These are phyloP conservation scores for Emericellopsis atlantica DNA, from an alignment of 2,329 filamentous ascomycete genomes.

Conservation along the genomic window DNA sequence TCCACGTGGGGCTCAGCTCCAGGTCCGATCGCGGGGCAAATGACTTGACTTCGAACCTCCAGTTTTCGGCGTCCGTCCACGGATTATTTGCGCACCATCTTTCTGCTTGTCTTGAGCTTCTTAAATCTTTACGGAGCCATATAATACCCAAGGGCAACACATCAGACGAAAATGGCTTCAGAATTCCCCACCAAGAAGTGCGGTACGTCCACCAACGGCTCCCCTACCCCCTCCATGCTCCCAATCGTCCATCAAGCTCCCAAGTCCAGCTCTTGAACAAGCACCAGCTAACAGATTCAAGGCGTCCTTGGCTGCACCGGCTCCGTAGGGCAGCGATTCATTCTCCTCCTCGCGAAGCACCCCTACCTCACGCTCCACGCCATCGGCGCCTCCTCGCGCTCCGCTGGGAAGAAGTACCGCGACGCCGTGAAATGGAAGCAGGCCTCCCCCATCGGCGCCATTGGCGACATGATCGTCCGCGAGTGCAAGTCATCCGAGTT, in stretches of 20 bases:
- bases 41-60: neutral
- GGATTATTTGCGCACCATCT: neutral
- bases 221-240: slow-evolving; percentile 5
- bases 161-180: slow-evolving; percentile 12
- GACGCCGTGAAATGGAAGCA: slow-evolving; percentile 97
- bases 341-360: slow-evolving; percentile 80
- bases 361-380: slow-evolving; percentile 78
- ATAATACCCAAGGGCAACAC: neutral
- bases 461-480: slow-evolving; percentile 73
- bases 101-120: neutral
- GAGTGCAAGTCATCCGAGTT: slow-evolving; percentile 77
- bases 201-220: slow-evolving; percentile 25
- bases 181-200: slow-evolving; percentile 46
- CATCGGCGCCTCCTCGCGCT: slow-evolving; percentile 78
- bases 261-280: too few species aligned
- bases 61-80: neutral
- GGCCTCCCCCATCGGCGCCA: slow-evolving; percentile 63
- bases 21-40: neutral
- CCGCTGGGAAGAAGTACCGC: slow-evolving; percentile 86
- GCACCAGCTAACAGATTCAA: slow-evolving; percentile 11
- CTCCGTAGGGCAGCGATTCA: slow-evolving; percentile 90
- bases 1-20: neutral
- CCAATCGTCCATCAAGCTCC: neutral
- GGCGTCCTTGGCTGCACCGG: slow-evolving; percentile 84
- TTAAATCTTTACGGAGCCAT: neutral